A percentile compares a stretch with the other conserved stretches of the same genome.
Evolutionary conservation across 768 basidiomycete genomes (phyloP).

Genomic region (Austroboletus festivus): DNA sequence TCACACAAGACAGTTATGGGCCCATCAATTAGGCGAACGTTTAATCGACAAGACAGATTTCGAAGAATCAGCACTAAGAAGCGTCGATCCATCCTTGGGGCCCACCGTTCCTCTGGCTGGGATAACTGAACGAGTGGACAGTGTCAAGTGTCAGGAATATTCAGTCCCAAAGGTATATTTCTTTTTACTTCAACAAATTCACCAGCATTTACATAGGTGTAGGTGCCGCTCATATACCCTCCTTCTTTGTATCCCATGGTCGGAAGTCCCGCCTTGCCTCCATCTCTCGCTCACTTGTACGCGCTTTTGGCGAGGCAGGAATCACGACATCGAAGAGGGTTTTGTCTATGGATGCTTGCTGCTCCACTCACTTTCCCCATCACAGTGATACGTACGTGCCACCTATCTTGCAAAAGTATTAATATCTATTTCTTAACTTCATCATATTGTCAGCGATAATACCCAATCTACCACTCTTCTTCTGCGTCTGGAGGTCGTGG

Average conservation of each 20-base stretch:
- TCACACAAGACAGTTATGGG: constrained; percentile 44
- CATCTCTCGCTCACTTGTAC: constrained; percentile 44
- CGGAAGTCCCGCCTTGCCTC: constrained; percentile 24
- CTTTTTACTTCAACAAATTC: not conserved
- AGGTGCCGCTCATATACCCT: constrained; percentile 52
- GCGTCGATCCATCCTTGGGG: constrained; percentile 65
- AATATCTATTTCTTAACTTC: constrained; percentile 1
- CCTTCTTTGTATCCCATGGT: constrained; percentile 53
- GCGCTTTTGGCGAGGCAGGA: constrained; percentile 50
- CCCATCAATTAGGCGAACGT: constrained; percentile 63
- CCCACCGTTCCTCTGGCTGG: constrained; percentile 41
- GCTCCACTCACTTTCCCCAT: constrained; percentile 77
- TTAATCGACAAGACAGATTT: constrained; percentile 72
- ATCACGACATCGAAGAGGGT: constrained; percentile 64
- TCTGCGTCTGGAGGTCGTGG: constrained; percentile 83
- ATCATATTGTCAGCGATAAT: constrained; percentile 56
- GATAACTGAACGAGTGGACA: constrained; percentile 14
- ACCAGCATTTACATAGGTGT: not conserved
- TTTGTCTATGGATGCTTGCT: constrained; percentile 61
- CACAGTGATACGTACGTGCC: constrained; percentile 64
- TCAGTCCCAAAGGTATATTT: constrained; percentile 12
- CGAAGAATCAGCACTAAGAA: constrained; percentile 74
- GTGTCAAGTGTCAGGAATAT: constrained; percentile 11
- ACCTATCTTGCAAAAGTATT: not conserved
- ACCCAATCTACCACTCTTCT: constrained; percentile 84